Evolutionary conservation across 192 early-diverging fungal genomes (phyloP).

Genomic region (Entophlyctis helioformis): DNA sequence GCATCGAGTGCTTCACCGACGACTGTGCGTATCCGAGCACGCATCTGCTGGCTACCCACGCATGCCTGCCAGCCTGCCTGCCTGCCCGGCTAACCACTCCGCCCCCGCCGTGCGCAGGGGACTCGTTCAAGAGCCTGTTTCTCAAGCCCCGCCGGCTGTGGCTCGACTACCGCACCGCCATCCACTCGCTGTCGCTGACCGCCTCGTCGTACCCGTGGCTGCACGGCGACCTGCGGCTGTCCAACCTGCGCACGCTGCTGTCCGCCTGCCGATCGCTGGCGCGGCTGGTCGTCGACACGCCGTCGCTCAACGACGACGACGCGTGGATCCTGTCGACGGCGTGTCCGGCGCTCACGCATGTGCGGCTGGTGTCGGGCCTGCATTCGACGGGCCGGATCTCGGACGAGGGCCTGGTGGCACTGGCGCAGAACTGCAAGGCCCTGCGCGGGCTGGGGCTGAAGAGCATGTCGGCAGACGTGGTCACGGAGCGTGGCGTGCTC

Average conservation of each 20-base stretch:
- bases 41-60: too few relatives aligned
- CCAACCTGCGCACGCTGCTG: neutral
- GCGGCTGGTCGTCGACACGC: conserved; percentile 1
- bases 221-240: neutral
- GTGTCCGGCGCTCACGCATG: neutral
- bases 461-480: neutral
- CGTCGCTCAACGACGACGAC: conserved; percentile 7
- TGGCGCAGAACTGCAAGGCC: conserved; percentile 1
- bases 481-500: conserved; percentile 1
- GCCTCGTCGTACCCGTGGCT: too few relatives aligned
- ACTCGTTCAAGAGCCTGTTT: too few relatives aligned
- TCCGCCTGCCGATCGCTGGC: neutral
- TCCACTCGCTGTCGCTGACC: too few relatives aligned
- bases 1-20: too few relatives aligned
- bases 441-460: conserved; percentile 2
- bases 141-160: too few relatives aligned
- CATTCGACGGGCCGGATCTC: neutral
- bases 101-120: too few relatives aligned
- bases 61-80: too few relatives aligned
- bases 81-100: too few relatives aligned
- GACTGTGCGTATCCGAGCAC: too few relatives aligned
- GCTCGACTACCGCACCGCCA: too few relatives aligned
- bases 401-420: conserved; percentile 3
- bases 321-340: conserved; percentile 2
- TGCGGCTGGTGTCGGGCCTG: conserved; percentile 1